Percentiles rank a stretch among this genome's conserved stretches.
phyloP scores from a whole-genome alignment of 192 early-diverging fungal genomes.

The Dissophora globulifera region DNA sequence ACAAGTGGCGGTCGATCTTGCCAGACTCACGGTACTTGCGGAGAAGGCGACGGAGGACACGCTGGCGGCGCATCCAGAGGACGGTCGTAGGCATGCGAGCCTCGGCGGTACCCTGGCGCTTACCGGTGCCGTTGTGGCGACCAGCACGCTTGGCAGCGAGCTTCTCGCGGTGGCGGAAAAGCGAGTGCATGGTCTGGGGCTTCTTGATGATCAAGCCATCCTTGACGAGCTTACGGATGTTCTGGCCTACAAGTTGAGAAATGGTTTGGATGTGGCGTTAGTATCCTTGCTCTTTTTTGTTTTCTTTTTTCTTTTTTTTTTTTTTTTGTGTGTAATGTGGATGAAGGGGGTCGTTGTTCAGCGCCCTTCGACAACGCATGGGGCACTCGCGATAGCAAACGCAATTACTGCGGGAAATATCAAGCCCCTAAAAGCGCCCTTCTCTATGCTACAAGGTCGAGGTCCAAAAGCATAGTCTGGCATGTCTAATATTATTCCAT shows the following conservation, averaged over 20 bases:
- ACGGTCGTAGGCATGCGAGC: slow-evolving; percentile 95
- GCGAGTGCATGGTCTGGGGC: slow-evolving; percentile 87
- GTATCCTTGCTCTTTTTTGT: no score
- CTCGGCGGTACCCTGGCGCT: slow-evolving; percentile 94
- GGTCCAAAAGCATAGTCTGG: no score
- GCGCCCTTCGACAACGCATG: no score
- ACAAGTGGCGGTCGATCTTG: slow-evolving; percentile 98
- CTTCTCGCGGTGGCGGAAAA: slow-evolving; percentile 92
- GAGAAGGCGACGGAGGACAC: slow-evolving; percentile 94
- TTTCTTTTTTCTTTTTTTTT: no score
- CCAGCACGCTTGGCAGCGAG: slow-evolving; percentile 95
- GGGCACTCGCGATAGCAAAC: no score
- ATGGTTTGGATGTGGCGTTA: no score
- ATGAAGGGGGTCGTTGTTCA: no score
- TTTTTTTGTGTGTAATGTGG: no score
- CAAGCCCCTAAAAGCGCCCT: no score
- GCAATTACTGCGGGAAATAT: no score
- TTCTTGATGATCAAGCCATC: slow-evolving; percentile 97
- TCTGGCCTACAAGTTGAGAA: slow-evolving; percentile 84
- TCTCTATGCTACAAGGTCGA: no score
- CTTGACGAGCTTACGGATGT: slow-evolving; percentile 97
- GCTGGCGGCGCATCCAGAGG: slow-evolving; percentile 98
- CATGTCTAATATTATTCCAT: no score
- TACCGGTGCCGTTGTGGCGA: slow-evolving; percentile 95
- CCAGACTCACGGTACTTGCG: slow-evolving; percentile 97